Percentiles rank a stretch among this genome's conserved stretches.
phyloP scores from a whole-genome alignment of 352 stramenopile genomes.

The Phytopythium litorale region DNA sequence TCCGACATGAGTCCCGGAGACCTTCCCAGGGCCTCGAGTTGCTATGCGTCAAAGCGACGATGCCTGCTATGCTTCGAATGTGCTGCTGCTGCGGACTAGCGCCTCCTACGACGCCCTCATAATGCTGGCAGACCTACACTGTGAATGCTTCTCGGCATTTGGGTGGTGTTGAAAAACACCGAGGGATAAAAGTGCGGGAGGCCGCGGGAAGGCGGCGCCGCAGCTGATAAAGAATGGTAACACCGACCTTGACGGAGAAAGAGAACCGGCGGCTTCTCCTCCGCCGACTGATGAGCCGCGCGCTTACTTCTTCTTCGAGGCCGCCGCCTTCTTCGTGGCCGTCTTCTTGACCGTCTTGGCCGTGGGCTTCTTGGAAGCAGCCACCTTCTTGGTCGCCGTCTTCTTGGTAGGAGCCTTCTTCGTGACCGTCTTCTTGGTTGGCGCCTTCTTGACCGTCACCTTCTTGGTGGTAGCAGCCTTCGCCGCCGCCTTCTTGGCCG shows the following conservation, averaged over 20 bases:
- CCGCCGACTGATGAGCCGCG: background rate
- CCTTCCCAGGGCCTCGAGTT: no score
- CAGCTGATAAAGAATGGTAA: constrained; percentile 7
- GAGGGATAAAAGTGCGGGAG: constrained; percentile 27
- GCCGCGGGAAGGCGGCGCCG: constrained; percentile 5
- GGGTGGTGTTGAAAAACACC: constrained; percentile 91
- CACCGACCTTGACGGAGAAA: constrained; percentile 4
- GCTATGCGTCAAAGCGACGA: no score
- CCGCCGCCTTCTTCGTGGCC: constrained; percentile 43
- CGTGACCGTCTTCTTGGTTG: constrained; percentile 55
- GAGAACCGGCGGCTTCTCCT: no score
- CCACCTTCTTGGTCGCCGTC: constrained; percentile 28
- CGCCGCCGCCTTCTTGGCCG: constrained; percentile 36
- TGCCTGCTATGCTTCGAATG: no score
- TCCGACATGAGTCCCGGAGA: no score
- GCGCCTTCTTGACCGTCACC: constrained; percentile 53
- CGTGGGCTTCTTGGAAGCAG: constrained; percentile 34
- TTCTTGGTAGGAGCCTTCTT: constrained; percentile 21
- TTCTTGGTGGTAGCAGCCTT: constrained; percentile 46
- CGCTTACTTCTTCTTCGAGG: constrained; percentile 49
- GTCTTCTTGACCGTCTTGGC: constrained; percentile 29
- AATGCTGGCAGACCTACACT: background rate
- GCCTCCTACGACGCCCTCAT: no score
- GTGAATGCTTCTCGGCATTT: constrained; percentile 33
- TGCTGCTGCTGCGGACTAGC: no score